phyloP scores from a whole-genome alignment of 768 basidiomycete species.

The Hypholoma fasciculare region DNA sequence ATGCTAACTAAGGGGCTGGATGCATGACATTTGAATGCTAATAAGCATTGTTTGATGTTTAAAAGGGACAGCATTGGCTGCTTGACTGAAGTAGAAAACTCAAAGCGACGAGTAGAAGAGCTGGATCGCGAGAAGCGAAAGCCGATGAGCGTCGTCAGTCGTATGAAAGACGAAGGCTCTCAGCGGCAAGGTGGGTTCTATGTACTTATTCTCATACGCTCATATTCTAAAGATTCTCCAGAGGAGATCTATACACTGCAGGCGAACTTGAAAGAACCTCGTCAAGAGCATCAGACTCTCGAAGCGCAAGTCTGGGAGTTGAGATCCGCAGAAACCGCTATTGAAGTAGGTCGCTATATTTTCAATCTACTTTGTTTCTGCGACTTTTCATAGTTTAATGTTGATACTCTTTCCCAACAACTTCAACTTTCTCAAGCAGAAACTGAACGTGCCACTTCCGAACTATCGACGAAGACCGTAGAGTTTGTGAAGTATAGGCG shows the following conservation, averaged over 20 bases:
- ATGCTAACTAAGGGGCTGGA: too few species aligned
- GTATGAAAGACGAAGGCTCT: conserved; percentile 72
- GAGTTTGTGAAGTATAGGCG: conserved; percentile 85
- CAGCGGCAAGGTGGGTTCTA: conserved; percentile 68
- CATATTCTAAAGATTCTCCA: conserved; percentile 27
- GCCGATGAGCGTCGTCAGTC: conserved; percentile 78
- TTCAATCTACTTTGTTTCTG: not conserved
- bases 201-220: conserved; percentile 1
- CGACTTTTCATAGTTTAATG: conserved; percentile 63
- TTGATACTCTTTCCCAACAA: conserved; percentile 83
- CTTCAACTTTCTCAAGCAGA: conserved; percentile 76
- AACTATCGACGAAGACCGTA: conserved; percentile 73
- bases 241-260: conserved; percentile 76
- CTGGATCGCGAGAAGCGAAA: conserved; percentile 91
- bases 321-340: conserved; percentile 73
- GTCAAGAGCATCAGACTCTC: conserved; percentile 68
- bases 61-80: too few species aligned
- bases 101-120: conserved; percentile 68
- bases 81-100: conserved; percentile 55
- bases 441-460: conserved; percentile 65
- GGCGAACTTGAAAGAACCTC: conserved; percentile 67
- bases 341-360: conserved; percentile 47
- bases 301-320: conserved; percentile 73
- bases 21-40: too few species aligned
- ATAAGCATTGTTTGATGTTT: too few species aligned